Evolutionary conservation across 352 stramenopile genomes (phyloP), one percentile per base, ranked within the genome.

Genomic region (Thalassiosira oceanica): DNA sequence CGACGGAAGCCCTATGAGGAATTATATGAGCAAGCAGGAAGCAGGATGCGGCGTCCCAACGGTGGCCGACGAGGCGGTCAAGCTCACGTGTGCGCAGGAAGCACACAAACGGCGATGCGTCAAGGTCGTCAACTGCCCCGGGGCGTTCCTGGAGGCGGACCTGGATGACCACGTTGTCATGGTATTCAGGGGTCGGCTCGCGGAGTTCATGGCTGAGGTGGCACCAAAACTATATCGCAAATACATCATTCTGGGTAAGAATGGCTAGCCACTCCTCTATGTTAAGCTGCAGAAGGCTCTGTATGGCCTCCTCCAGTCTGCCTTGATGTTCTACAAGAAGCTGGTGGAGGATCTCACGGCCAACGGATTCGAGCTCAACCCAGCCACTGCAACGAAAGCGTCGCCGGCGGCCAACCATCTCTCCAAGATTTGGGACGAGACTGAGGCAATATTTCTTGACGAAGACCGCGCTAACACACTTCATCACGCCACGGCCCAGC

Each of bases 101-200:
- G 63, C 60, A 24, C 31, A 60, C 3, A 55, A 86, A 52, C 15
- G 31, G 3, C 24, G 69, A 0, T 48, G 71, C 6, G 57, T 77
- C 2, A 61, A 43, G n/a, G 73, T 60, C 1, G 7, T 42, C 0
- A 69, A 85, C 41, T 37, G 83, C 16, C 63, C 60, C 2, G 63
- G 73, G 16, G 62, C 72, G n/a, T 86, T 81, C 36, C 42, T 83
- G 23, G 62, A 78, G 23, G 48, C 63, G n/a, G 20, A 61, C 11
- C 63, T 33, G 23, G 41, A 53, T 27, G 31, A 61, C 10, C 8
- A 51, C 8, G 1, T 61, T 13, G 31, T 49, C 29, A 61, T 61
- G 50, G 15, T 49, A 13, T 24, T 61, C n/a, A 11, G 28, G 0
- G 35, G 35, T 15, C 29, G 11, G 26, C 31, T 64, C 13, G 39